Percentiles rank a stretch among this genome's conserved stretches.
phyloP scores from a whole-genome alignment of 495 filamentous ascomycete species.

The Xylaria nigripes region DNA sequence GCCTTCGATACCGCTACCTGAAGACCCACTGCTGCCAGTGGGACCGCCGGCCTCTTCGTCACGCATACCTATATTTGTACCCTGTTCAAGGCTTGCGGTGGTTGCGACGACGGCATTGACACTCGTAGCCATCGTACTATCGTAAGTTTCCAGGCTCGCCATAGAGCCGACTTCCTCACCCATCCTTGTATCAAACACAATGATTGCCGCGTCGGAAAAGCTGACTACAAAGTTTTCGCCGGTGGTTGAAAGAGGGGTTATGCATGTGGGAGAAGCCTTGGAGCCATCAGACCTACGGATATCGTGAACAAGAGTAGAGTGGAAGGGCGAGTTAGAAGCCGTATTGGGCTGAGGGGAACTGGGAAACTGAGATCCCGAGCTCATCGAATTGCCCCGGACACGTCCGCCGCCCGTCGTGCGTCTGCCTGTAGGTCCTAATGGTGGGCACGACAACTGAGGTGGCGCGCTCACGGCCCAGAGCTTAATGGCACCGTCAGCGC shows the following conservation, averaged over 20 bases:
- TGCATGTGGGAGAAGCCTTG: conserved; percentile 76
- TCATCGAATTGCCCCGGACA: conserved; percentile 80
- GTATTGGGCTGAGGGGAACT: conserved; percentile 82
- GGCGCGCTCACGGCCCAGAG: conserved; percentile 94
- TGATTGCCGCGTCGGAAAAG: conserved; percentile 78
- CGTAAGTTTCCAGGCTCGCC: conserved; percentile 87
- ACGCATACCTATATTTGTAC: conserved; percentile 52
- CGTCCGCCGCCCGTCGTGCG: conserved; percentile 62
- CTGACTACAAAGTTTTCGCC: conserved; percentile 92
- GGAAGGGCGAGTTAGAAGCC: conserved; percentile 52
- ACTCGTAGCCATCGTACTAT: conserved; percentile 71
- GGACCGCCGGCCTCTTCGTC: conserved; percentile 51
- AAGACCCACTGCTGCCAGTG: conserved; percentile 60
- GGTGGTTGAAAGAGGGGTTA: conserved; percentile 73
- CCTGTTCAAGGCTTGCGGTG: conserved; percentile 65
- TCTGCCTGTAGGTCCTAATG: conserved; percentile 42
- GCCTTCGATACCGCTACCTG: conserved; percentile 70
- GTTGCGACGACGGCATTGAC: conserved; percentile 92
- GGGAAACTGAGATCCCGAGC: conserved; percentile 81
- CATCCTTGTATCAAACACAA: conserved; percentile 84
- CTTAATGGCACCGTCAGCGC: conserved; percentile 84
- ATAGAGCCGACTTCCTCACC: conserved; percentile 88
- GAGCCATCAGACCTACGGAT: conserved; percentile 59
- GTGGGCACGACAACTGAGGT: conserved; percentile 72
- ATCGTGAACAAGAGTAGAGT: conserved; percentile 67